Evolutionary conservation across 1,284 basidiomycete species (phyloP).

Genomic region (Rhodotorula sp.): DNA sequence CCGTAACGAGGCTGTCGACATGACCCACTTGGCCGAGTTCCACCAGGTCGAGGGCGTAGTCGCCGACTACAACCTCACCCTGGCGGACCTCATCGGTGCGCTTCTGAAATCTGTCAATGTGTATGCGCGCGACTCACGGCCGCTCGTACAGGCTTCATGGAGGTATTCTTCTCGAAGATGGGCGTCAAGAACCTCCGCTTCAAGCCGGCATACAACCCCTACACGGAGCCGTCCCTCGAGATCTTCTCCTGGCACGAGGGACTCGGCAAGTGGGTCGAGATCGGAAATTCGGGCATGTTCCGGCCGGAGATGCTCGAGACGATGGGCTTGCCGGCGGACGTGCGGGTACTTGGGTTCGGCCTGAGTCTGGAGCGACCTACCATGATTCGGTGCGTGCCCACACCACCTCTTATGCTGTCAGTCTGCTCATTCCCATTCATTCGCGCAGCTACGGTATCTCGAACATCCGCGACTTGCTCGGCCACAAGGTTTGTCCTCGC

Average conservation of each 20-base stretch:
- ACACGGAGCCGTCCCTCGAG: constrained; percentile 98
- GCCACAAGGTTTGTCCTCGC: constrained; percentile 78
- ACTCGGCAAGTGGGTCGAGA: constrained; percentile 93
- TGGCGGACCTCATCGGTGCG: constrained; percentile 94
- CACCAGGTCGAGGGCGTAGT: constrained; percentile 99
- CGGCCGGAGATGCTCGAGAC: constrained; percentile 98
- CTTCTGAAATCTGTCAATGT: no score
- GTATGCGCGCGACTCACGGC: no score
- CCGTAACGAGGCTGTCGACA: constrained; percentile 98
- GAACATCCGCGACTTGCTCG: constrained; percentile 94
- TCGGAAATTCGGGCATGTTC: constrained; percentile 91
- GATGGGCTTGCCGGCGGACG: constrained; percentile 97
- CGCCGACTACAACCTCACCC: constrained; percentile 85
- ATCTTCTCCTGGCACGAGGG: constrained; percentile 98
- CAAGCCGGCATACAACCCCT: constrained; percentile 97
- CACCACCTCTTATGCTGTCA: not conserved
- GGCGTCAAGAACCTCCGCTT: constrained; percentile 74
- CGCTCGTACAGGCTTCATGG: constrained; percentile 76
- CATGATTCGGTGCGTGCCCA: constrained; percentile 80
- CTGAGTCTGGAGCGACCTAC: constrained; percentile 95
- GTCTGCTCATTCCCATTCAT: constrained; percentile 7
- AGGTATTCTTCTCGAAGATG: constrained; percentile 98
- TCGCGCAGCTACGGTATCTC: constrained; percentile 73
- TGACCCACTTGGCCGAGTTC: constrained; percentile 99
- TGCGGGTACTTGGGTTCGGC: constrained; percentile 97